phyloP scores from a whole-genome alignment of 139 green algal species.

The Limnomonas spitsbergensis region DNA sequence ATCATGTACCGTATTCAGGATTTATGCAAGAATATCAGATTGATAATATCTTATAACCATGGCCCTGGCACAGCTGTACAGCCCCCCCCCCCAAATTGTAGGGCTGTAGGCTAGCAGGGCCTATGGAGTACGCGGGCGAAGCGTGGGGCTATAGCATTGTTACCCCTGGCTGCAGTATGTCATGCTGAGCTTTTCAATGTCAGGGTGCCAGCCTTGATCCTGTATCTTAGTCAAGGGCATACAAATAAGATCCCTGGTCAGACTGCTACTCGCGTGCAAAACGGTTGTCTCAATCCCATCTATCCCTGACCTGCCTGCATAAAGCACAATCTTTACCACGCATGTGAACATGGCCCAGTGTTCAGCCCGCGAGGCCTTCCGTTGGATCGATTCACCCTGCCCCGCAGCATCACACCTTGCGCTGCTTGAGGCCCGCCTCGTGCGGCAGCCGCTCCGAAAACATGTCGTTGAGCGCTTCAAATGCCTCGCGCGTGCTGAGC shows the following conservation, averaged over 20 bases:
- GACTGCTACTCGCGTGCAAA: neutral
- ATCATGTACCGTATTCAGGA: constrained; percentile 12
- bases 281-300: neutral
- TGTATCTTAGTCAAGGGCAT: too few relatives aligned
- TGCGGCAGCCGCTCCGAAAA: constrained; percentile 49
- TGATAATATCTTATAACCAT: neutral
- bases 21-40: neutral
- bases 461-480: constrained; percentile 61
- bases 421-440: neutral
- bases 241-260: too few relatives aligned
- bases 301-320: neutral
- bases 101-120: neutral
- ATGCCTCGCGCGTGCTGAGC: constrained; percentile 56
- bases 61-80: neutral
- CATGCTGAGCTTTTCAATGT: too few relatives aligned
- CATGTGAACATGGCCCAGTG: neutral
- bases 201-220: too few relatives aligned
- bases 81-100: neutral
- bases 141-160: too few relatives aligned
- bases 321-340: neutral
- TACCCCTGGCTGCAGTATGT: too few relatives aligned
- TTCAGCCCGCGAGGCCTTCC: neutral
- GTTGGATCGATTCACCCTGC: neutral
- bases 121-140: too few relatives aligned
- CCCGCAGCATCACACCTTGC: neutral